Percentiles rank a stretch among this genome's conserved stretches.
Evolutionary conservation across 805 yeast species (phyloP).

Genomic region (Metschnikowia aberdeeniae): DNA sequence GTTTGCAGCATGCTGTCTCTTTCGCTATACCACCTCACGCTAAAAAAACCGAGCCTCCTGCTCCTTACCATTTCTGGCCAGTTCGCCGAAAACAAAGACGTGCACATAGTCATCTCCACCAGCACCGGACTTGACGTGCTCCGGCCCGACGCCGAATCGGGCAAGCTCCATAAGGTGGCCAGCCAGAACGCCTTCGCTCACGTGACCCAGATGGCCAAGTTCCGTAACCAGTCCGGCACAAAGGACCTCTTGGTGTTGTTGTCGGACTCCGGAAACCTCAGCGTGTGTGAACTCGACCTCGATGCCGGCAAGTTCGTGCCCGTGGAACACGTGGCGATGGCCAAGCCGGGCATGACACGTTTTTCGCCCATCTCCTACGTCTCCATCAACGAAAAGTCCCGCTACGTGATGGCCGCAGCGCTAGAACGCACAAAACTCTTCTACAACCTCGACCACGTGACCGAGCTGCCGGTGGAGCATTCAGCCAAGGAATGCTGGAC

Average conservation of each 20-base stretch:
- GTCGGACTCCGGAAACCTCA: constrained; percentile 75
- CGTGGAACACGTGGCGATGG: constrained; percentile 58
- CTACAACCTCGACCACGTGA: constrained; percentile 47
- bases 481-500: constrained; percentile 49
- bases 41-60: constrained; percentile 56
- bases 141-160: constrained; percentile 51
- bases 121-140: constrained; percentile 52
- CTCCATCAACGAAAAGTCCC: constrained; percentile 63
- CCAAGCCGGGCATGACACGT: constrained; percentile 72
- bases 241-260: constrained; percentile 62
- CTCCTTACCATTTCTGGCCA: constrained; percentile 60
- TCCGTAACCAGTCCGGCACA: constrained; percentile 50
- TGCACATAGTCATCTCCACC: constrained; percentile 59
- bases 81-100: constrained; percentile 49
- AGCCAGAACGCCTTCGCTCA: constrained; percentile 53
- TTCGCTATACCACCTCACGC: constrained; percentile 64
- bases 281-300: constrained; percentile 46
- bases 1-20: constrained; percentile 20
- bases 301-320: constrained; percentile 42
- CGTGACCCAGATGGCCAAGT: constrained; percentile 48
- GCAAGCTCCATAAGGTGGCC: constrained; percentile 44
- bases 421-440: constrained; percentile 72
- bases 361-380: constrained; percentile 71
- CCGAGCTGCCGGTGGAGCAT: constrained; percentile 69
- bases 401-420: constrained; percentile 69